phyloP scores from a whole-genome alignment of 495 filamentous ascomycete species.

The Podospora pseudoanserina region DNA sequence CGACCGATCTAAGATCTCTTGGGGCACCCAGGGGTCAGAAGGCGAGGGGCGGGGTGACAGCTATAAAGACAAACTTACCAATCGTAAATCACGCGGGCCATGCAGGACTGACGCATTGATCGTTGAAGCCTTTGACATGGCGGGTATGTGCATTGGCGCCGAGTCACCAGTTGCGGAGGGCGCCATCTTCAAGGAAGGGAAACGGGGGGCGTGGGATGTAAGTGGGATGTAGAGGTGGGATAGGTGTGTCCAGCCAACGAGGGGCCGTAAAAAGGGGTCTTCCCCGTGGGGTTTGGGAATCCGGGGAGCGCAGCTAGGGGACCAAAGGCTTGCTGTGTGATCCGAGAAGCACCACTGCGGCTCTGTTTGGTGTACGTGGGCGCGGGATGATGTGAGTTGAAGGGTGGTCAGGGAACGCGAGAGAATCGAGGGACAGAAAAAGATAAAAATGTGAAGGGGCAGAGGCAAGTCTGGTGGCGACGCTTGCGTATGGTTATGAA shows the following conservation, averaged over 20 bases:
- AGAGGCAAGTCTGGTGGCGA: conserved; percentile 8
- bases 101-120: conserved; percentile 51
- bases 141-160: conserved; percentile 44
- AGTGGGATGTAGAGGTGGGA: conserved; percentile 34
- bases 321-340: conserved; percentile 10
- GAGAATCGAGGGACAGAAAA: neutral
- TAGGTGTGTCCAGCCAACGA: conserved; percentile 25
- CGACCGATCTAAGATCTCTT: conserved; percentile 20
- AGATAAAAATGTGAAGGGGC: neutral
- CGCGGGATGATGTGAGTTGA: conserved; percentile 21
- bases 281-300: conserved; percentile 26
- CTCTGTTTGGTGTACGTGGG: conserved; percentile 16
- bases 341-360: conserved; percentile 13
- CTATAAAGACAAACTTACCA: conserved; percentile 38
- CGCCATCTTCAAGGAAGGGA: conserved; percentile 43
- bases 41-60: neutral
- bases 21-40: conserved; percentile 8
- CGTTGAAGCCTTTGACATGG: conserved; percentile 39
- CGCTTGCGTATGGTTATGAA: neutral
- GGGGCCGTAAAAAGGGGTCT: conserved; percentile 20
- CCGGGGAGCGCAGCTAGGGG: conserved; percentile 17
- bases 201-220: conserved; percentile 30
- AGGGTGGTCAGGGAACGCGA: conserved; percentile 8
- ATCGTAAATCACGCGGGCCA: conserved; percentile 48
- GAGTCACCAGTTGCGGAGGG: conserved; percentile 43